Base-by-base conservation (phyloP, 306 rosid species). In the Corylus avellana region DNA sequence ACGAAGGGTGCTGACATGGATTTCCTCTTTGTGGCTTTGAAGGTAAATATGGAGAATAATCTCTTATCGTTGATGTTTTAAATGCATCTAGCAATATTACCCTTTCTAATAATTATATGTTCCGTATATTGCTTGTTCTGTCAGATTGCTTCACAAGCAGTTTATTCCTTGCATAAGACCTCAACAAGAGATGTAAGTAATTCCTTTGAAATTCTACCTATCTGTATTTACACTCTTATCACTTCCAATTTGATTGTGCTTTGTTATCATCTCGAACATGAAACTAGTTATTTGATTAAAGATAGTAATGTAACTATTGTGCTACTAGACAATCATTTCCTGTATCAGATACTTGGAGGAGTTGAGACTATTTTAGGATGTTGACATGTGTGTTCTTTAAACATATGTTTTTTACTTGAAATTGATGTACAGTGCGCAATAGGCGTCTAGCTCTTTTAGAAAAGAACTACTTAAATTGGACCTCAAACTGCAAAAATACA, bases 161-260 rank as follows among this genome's bases (percentile, higher is more conserved):
- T 95, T 78, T 95, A 93, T 89, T 95, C 97, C 62, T 82, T 95
- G 85, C 99, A 93, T 64, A 95, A 90, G 87, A 88, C 94, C 78
- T 90, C 96, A 66, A 93, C 99, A 55, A 93, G 99, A 88, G 94
- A 95, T 51, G 98, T 90, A 88, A 91, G 94, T 85, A 54, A 32
- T 55, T 72, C 49, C 22, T 79, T 76, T 50, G 49, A 76, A 56
- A 49, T 75, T 85, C 70, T 82, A 62, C 48, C 68, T 83, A 48
- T 56, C 51, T 49, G 46, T 58, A 18, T 16, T 16, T 48, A 20
- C 20, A 37, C 75, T 80, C 44, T 55, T 62, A 12, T 77, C 72
- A 53, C 9, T 73, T 39, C 10, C 67, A 35, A 4, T 56, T 53
- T 29, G 18, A 63, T 32, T 63, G 62, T 22, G 63, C 20, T 72